Base-by-base conservation (phyloP, 768 basidiomycete genomes). In the Epithele typhae region DNA sequence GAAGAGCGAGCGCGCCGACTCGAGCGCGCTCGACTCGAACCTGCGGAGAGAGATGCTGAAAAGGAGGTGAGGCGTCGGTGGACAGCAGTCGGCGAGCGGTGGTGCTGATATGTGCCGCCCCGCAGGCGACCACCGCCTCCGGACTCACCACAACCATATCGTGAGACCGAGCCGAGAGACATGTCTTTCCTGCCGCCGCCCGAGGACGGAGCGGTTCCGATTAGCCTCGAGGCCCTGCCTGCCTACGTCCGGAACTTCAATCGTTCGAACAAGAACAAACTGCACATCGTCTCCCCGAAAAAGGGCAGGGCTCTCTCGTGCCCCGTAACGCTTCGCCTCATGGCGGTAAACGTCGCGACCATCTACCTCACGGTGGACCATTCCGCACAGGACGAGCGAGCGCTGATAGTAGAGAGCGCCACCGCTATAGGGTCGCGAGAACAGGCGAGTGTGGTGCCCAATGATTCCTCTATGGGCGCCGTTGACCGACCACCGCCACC, bases 401-500 rank as follows among this genome's bases (percentile, higher is more conserved):
- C 40, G 54, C 65, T 81, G 32, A 53, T 75, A 11, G 74, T 82
- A 24, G 84, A 87, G 57, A 83, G 73, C 45, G 72, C 85, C 36
- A 73, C 79, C n/a, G 76, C 74, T 9, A 86, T 88, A 61, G 87
- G 84, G 5, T 80, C 87, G 19, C 70, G 87, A 56, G 88, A 91
- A 68, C 74, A 69, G 68, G 87, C 84, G 52, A 42, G 71, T 17
- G 15, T 14, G n/a, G n/a, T n/a, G n/a, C n/a, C n/a, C n/a, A n/a
- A n/a, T n/a, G n/a, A n/a, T n/a, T n/a, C n/a, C n/a, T n/a, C n/a
- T n/a, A n/a, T n/a, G n/a, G n/a, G n/a, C n/a, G n/a, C n/a, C n/a
- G n/a, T n/a, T n/a, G n/a, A n/a, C n/a, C n/a, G n/a, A n/a, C n/a
- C n/a, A n/a, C n/a, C n/a, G n/a, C n/a, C n/a, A n/a, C n/a, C n/a